Evolutionary conservation across 1,284 basidiomycete species (phyloP).

Genomic region (Boletellus deceptivus): DNA sequence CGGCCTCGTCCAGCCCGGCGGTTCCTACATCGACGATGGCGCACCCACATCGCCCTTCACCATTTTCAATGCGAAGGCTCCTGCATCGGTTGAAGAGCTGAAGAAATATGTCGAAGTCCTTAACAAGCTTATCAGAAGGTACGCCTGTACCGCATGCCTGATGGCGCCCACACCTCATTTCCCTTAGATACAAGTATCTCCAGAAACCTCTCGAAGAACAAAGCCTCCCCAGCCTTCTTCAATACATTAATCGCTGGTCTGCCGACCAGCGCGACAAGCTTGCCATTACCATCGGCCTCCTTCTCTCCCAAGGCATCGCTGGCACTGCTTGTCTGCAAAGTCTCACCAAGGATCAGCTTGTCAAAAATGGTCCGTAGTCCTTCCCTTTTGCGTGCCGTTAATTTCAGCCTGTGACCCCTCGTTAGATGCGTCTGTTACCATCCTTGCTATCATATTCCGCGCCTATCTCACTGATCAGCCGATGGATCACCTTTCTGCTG

Average conservation of each 20-base stretch:
- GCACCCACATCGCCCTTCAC: constrained; percentile 81
- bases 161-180: constrained; percentile 12
- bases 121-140: constrained; percentile 94
- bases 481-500: constrained; percentile 81
- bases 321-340: constrained; percentile 75
- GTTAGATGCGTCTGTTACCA: constrained; percentile 71
- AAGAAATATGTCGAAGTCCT: constrained; percentile 92
- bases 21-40: constrained; percentile 85
- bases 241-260: constrained; percentile 87
- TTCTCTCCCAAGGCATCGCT: constrained; percentile 81
- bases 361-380: constrained; percentile 76
- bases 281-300: constrained; percentile 74
- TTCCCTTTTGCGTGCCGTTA: neutral
- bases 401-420: constrained; percentile 9
- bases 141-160: constrained; percentile 12
- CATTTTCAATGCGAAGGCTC: constrained; percentile 77
- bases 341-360: constrained; percentile 90
- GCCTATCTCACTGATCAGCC: constrained; percentile 77
- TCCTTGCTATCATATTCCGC: constrained; percentile 79
- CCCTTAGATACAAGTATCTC: constrained; percentile 90
- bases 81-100: constrained; percentile 77
- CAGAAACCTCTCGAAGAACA: constrained; percentile 92
- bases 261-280: constrained; percentile 78
- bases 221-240: constrained; percentile 80
- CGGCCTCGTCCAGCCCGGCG: constrained; percentile 93